Conservation (phyloP, 176 grass and related monocot genomes). For the Oryza nivara region DNA sequence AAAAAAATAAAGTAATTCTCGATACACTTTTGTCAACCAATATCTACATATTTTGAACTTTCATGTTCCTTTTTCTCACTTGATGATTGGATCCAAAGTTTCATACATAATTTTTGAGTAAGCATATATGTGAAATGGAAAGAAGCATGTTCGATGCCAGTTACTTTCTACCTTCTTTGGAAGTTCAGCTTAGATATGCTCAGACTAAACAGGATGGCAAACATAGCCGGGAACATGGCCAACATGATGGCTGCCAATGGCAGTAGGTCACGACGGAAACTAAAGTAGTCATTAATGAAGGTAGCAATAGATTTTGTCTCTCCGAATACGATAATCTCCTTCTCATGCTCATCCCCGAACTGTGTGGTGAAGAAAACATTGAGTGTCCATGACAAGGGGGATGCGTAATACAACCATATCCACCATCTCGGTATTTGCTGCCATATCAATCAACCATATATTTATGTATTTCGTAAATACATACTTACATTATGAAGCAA, state of each 20-base stretch:
- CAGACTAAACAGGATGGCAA: slow-evolving; percentile 62
- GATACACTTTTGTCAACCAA: no score
- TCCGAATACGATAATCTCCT: slow-evolving; percentile 44
- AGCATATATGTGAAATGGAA: no score
- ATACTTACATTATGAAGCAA: not conserved
- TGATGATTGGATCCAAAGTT: no score
- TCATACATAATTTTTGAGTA: no score
- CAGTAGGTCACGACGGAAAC: slow-evolving; percentile 53
- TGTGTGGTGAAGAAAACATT: slow-evolving; percentile 74
- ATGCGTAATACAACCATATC: slow-evolving; percentile 77
- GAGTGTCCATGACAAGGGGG: slow-evolving; percentile 62
- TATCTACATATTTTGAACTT: no score
- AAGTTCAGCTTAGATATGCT: slow-evolving; percentile 74
- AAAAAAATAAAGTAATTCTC: no score
- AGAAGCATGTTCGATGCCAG: not conserved
- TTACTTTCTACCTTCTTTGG: slow-evolving; percentile 56
- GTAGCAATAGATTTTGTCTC: slow-evolving; percentile 54
- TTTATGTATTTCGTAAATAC: not conserved
- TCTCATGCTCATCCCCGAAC: slow-evolving; percentile 50
- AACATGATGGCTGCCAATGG: slow-evolving; percentile 53
- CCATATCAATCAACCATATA: slow-evolving; percentile 24
- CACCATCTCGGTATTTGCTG: slow-evolving; percentile 93
- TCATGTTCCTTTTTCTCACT: no score
- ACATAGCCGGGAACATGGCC: slow-evolving; percentile 49
- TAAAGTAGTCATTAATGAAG: slow-evolving; percentile 71